phyloP scores from a whole-genome alignment of 306 rosid genomes.

The Begonia fuchsioides region DNA sequence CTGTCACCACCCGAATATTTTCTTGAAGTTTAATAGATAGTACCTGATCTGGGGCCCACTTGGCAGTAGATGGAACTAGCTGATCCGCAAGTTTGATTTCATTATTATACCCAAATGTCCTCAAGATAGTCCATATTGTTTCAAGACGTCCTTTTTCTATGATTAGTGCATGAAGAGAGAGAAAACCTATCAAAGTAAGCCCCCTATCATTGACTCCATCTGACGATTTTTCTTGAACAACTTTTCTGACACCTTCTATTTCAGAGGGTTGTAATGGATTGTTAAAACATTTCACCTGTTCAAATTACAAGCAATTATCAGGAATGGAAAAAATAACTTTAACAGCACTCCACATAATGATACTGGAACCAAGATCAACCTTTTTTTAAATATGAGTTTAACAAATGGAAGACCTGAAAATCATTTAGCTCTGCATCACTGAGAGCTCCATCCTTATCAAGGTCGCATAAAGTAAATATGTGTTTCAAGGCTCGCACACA shows the following conservation, averaged over 20 bases:
- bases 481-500: conserved; percentile 91
- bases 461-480: conserved; percentile 87
- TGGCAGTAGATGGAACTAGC: conserved; percentile 45
- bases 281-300: conserved; percentile 92
- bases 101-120: conserved; percentile 90
- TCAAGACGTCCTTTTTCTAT: conserved; percentile 95
- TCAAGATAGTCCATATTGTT: conserved; percentile 93
- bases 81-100: conserved; percentile 85
- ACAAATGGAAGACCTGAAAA: conserved; percentile 26
- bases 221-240: conserved; percentile 72
- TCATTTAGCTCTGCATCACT: conserved; percentile 47
- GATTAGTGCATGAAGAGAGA: conserved; percentile 91
- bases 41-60: conserved; percentile 82
- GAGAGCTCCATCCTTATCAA: conserved; percentile 84
- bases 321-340: background rate
- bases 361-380: background rate
- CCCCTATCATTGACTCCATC: conserved; percentile 98
- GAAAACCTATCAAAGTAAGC: conserved; percentile 90
- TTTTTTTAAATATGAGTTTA: no score
- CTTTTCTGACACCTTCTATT: conserved; percentile 79
- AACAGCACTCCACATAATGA: background rate
- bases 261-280: conserved; percentile 96
- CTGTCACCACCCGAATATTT: no score
- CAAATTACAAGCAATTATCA: conserved; percentile 3
- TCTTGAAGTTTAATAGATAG: background rate